phyloP scores from a whole-genome alignment of 2,329 filamentous ascomycete species.

The Aspergillus vadensis region DNA sequence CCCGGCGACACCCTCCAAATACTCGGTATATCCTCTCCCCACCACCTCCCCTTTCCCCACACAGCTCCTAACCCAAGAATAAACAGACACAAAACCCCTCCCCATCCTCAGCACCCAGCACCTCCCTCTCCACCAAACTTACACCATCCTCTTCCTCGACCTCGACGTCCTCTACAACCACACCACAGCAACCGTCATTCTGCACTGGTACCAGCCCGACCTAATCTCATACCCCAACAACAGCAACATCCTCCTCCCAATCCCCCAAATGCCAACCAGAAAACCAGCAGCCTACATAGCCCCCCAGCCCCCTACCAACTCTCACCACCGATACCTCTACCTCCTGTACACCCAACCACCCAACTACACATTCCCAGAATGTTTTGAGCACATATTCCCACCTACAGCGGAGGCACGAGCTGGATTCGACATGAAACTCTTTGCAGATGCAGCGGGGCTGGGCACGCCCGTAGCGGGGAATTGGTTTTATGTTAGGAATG shows the following conservation, averaged over 20 bases:
- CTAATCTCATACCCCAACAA: slow-evolving; percentile 4
- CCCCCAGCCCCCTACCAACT: slow-evolving; percentile 30
- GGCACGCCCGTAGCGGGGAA: slow-evolving; percentile 37
- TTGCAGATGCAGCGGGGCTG: slow-evolving; percentile 36
- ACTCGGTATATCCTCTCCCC: slow-evolving; percentile 3
- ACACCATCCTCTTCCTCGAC: slow-evolving; percentile 30
- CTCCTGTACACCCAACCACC: slow-evolving; percentile 32
- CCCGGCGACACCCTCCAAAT: slow-evolving; percentile 21
- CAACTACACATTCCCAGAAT: slow-evolving; percentile 31
- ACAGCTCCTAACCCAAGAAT: neutral
- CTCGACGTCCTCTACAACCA: slow-evolving; percentile 25
- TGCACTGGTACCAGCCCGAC: slow-evolving; percentile 34
- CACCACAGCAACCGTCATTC: slow-evolving; percentile 18
- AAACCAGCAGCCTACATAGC: slow-evolving; percentile 27
- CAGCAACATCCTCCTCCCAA: neutral
- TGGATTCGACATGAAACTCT: slow-evolving; percentile 39
- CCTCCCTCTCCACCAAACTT: slow-evolving; percentile 16
- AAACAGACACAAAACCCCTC: slow-evolving; percentile 2
- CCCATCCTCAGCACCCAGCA: slow-evolving; percentile 23
- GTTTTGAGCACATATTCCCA: slow-evolving; percentile 36
- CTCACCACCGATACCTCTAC: slow-evolving; percentile 36
- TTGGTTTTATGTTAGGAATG: slow-evolving; percentile 43
- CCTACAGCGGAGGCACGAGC: slow-evolving; percentile 24
- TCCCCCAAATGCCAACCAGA: neutral
- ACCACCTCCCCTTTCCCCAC: neutral